Evolutionary conservation across 305 asterid species (phyloP).

Genomic region (Lippia alba): DNA sequence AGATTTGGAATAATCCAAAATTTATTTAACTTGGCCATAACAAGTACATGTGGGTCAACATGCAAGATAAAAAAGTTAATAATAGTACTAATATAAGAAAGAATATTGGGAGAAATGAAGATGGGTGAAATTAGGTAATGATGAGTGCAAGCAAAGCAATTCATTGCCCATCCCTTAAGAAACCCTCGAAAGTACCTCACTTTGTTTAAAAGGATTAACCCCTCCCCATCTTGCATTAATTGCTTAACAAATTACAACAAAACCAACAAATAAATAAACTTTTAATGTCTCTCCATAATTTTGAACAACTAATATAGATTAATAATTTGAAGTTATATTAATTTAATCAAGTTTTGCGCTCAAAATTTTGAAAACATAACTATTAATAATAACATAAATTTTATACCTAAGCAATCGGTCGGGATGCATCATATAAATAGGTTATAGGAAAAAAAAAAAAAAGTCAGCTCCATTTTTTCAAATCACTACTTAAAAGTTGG

Average conservation of each 20-base stretch:
- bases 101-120: neutral
- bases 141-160: constrained; percentile 51
- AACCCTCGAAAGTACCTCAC: constrained; percentile 29
- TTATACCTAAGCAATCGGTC: no score
- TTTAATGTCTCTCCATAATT: neutral
- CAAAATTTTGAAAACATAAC: no score
- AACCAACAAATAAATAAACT: neutral
- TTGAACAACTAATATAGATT: no score
- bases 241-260: constrained; percentile 22
- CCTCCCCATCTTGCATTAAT: constrained; percentile 24
- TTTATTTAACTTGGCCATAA: no score
- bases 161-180: constrained; percentile 53
- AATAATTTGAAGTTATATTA: no score
- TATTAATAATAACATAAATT: no score
- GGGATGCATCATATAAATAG: no score
- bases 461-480: no score
- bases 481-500: no score
- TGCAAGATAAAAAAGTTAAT: neutral
- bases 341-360: no score
- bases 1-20: no score
- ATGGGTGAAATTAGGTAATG: constrained; percentile 10
- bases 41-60: constrained; percentile 24
- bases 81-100: neutral
- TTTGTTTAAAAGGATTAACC: constrained; percentile 7
- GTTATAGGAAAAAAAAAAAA: no score